Evolutionary conservation across 352 stramenopile species (phyloP).

Genomic region (Globisporangium irregulare): DNA sequence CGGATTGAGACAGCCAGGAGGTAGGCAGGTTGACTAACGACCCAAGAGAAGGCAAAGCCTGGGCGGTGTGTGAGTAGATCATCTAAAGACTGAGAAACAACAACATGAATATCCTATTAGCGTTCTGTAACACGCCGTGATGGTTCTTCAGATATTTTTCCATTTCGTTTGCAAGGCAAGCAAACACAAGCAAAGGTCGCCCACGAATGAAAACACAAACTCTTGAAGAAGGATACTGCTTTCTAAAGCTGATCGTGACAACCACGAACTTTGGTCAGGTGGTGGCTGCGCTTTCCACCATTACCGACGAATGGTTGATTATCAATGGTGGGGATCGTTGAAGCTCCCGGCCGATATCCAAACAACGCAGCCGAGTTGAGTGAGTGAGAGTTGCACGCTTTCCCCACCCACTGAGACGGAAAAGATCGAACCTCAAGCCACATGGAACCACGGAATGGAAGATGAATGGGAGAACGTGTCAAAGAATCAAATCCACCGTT

Average conservation of each 20-base stretch:
- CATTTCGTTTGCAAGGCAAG: neutral
- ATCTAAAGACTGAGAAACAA: neutral
- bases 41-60: neutral
- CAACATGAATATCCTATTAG: constrained; percentile 11
- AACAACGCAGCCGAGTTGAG: too few relatives aligned
- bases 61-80: neutral
- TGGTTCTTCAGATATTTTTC: neutral
- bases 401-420: too few relatives aligned
- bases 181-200: neutral
- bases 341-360: too few relatives aligned
- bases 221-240: too few relatives aligned
- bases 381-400: too few relatives aligned
- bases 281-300: neutral
- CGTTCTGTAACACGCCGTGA: neutral
- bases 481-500: too few relatives aligned
- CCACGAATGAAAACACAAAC: too few relatives aligned
- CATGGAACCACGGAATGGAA: too few relatives aligned
- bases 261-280: too few relatives aligned
- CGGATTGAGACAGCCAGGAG: neutral
- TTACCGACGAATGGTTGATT: neutral
- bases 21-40: neutral
- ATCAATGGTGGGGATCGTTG: neutral
- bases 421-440: too few relatives aligned
- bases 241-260: too few relatives aligned
- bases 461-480: too few relatives aligned